Evolutionary conservation across 345 rosid genomes (phyloP).

Genomic region (Theobroma cacao): DNA sequence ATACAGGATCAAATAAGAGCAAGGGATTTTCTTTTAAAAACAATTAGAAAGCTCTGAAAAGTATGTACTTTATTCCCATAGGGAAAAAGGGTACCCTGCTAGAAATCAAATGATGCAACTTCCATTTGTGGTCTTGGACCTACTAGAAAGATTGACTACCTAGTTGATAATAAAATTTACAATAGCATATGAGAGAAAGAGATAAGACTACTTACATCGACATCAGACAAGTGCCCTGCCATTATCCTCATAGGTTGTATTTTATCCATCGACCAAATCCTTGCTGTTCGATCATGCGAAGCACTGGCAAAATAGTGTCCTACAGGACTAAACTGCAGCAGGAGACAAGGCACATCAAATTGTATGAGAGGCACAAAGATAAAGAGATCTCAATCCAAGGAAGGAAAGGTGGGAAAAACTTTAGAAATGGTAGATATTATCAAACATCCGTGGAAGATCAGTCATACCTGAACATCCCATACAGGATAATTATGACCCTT

Average conservation of each 20-base stretch:
- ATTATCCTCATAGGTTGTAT: conserved; percentile 86
- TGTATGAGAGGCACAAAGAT: conserved; percentile 17
- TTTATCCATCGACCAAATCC: conserved; percentile 96
- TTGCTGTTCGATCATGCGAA: conserved; percentile 95
- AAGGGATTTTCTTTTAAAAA: not conserved
- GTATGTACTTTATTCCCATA: not conserved
- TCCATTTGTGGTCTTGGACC: not conserved
- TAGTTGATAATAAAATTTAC: not conserved
- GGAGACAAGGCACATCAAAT: conserved; percentile 11
- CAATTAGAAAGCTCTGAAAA: not conserved
- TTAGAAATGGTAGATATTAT: not conserved
- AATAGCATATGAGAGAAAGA: conserved; percentile 9
- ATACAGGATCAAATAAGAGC: not conserved
- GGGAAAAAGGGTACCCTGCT: not conserved
- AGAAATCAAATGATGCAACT: not conserved
- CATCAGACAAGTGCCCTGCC: conserved; percentile 99
- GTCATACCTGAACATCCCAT: conserved; percentile 94
- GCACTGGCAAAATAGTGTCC: conserved; percentile 95
- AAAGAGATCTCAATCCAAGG: not conserved
- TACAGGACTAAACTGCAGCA: conserved; percentile 87
- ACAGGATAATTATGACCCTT: conserved; percentile 99
- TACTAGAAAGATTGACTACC: not conserved
- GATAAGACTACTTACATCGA: conserved; percentile 59
- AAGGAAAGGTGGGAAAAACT: not conserved
- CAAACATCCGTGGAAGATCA: conserved; percentile 8